Evolutionary conservation across 371 early-diverging fungal genomes (phyloP).

Genomic region (Circinella umbellata): DNA sequence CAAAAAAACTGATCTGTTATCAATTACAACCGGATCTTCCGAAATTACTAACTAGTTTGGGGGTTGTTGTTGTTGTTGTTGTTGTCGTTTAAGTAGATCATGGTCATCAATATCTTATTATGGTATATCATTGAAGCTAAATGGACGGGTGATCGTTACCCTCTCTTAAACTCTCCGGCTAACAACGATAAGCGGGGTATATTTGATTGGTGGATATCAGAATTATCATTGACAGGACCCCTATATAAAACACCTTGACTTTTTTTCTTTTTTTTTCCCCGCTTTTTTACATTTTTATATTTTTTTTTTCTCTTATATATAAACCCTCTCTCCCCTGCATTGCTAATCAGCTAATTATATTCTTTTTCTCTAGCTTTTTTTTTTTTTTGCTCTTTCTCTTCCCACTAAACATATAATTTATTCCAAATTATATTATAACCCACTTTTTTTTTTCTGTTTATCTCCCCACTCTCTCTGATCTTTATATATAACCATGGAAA

Average conservation of each 20-base stretch:
- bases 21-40: neutral
- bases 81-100: neutral
- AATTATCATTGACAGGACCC: constrained; percentile 6
- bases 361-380: too few species aligned
- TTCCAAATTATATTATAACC: neutral
- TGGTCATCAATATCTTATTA: neutral
- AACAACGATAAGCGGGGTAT: constrained; percentile 1
- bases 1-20: neutral
- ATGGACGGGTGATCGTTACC: constrained; percentile 2
- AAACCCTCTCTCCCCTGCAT: too few species aligned
- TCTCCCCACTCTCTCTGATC: constrained; percentile 7
- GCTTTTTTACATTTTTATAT: neutral
- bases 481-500: constrained; percentile 16
- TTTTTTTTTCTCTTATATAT: too few species aligned
- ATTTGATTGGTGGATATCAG: constrained; percentile 7
- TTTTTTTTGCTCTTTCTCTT: neutral
- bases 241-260: neutral
- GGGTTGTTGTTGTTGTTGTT: too few species aligned
- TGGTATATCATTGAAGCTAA: neutral
- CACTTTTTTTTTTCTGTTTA: neutral
- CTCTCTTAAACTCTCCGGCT: neutral
- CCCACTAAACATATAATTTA: neutral
- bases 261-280: constrained; percentile 2
- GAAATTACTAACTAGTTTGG: neutral
- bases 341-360: too few species aligned